Conservation (phyloP, 148 eudicot genomes). For the Talinum fruticosum region DNA sequence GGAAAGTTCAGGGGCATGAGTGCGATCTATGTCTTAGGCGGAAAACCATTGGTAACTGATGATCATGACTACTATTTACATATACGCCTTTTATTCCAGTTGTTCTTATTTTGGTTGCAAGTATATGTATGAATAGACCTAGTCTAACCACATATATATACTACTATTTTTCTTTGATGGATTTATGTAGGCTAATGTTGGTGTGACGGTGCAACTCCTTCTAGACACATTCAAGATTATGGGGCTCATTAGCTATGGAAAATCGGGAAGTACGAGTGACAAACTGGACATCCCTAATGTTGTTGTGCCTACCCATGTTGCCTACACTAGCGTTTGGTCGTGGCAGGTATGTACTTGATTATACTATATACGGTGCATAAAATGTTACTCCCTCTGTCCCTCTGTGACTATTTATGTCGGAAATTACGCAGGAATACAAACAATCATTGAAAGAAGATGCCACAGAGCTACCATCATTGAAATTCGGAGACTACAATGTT, state of each 20-base stretch:
- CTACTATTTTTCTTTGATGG: neutral
- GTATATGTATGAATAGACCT: too few relatives aligned
- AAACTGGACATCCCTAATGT: neutral
- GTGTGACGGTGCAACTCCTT: conserved; percentile 11
- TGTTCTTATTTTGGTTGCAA: too few relatives aligned
- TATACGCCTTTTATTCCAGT: neutral
- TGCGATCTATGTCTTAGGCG: neutral
- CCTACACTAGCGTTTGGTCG: neutral
- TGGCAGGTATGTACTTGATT: conserved; percentile 14
- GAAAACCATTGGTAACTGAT: neutral
- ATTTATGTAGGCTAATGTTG: conserved; percentile 1
- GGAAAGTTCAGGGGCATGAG: neutral
- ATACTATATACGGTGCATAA: too few relatives aligned
- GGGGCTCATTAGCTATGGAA: conserved; percentile 14
- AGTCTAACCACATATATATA: too few relatives aligned
- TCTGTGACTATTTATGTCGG: too few relatives aligned
- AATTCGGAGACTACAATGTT: conserved; percentile 16
- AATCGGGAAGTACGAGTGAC: neutral
- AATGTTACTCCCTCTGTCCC: too few relatives aligned
- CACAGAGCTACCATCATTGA: neutral
- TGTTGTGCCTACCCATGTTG: neutral
- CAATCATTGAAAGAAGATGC: neutral
- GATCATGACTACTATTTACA: too few relatives aligned
- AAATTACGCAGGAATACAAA: conserved; percentile 3
- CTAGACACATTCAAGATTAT: neutral